These are phyloP conservation scores for Bryum argenteum DNA, from an alignment of 225 moss, liverwort and hornwort genomes.

Conservation along the genomic window DNA sequence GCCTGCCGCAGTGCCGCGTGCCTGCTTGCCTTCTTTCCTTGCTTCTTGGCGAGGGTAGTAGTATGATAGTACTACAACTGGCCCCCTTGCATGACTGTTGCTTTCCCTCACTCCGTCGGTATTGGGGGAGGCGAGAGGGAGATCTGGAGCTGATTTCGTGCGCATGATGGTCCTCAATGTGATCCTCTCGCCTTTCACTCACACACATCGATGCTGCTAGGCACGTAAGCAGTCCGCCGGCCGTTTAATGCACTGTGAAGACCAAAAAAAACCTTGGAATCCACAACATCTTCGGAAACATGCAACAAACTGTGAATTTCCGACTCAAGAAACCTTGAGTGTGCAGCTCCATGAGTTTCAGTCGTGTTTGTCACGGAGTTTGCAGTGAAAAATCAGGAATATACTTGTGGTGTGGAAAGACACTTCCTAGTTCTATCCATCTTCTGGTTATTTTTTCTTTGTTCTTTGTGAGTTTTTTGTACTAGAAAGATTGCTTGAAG, in stretches of 20 bases:
- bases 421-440: background rate
- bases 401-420: background rate
- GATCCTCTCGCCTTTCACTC: background rate
- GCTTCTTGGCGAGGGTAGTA: slow-evolving; percentile 22
- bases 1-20: slow-evolving; percentile 27
- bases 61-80: too few species aligned
- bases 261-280: slow-evolving; percentile 21
- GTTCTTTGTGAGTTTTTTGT: background rate
- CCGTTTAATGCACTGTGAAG: slow-evolving; percentile 22
- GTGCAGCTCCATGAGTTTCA: slow-evolving; percentile 38
- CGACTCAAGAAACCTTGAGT: background rate
- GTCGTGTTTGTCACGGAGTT: background rate
- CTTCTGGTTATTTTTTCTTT: background rate
- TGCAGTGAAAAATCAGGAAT: slow-evolving; percentile 24
- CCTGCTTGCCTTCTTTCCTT: slow-evolving; percentile 14
- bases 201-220: slow-evolving; percentile 20
- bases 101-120: slow-evolving; percentile 25
- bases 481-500: background rate
- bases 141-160: slow-evolving; percentile 43
- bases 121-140: slow-evolving; percentile 27
- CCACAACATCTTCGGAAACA: slow-evolving; percentile 15
- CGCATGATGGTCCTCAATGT: slow-evolving; percentile 33
- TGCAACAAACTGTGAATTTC: slow-evolving; percentile 26
- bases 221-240: background rate
- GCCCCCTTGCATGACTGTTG: slow-evolving; percentile 22